Evolutionary conservation across 1,284 basidiomycete genomes (phyloP), one percentile per base, ranked within the genome.

Genomic region (Cryptococcus deneoformans): DNA sequence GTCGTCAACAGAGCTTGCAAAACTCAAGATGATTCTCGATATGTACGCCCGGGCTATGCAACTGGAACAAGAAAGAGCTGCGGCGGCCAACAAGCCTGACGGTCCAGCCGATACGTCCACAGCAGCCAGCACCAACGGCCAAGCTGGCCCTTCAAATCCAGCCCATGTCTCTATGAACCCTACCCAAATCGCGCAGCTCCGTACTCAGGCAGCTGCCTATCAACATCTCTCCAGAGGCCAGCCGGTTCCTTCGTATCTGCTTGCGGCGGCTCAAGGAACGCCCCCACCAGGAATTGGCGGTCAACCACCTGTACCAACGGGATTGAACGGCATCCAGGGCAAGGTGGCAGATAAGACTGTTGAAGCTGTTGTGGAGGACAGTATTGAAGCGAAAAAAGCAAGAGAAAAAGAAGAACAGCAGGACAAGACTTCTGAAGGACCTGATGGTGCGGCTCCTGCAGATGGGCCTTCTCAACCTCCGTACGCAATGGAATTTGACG

Each of bases 141-240:
- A 6, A 40, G 45, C 49, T 14, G 40, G 47, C 10, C 24, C 54
- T 20, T 24, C 58, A 24, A 54, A 63, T 36, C 53, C 70, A 8
- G 52, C 51, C 12, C 58, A 59, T 8, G 68, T 76, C 29, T 70
- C 76, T n/a, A 91, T 98, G 77, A 89, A 89, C 2, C 81, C 80
- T 1, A 88, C 90, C 54, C 94, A 97, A 72, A 87, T 96, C 54
- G 84, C 83, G 46, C 86, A 90, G 34, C 85, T 98, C 43, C 86
- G 90, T 53, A 85, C 88, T 0, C 95, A 99, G 73, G 91, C 98
- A 47, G 84, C 87, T 57, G 91, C 94, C 0, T 96, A 89, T 81
- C 92, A 92, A 72, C 84, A 88, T 59, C 83, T 98, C 60, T 82
- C 83, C 20, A 85, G 87, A 34, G 90, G 91, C 51, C 76, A 87